A percentile compares a stretch with the other conserved stretches of the same genome.
Evolutionary conservation across 805 yeast genomes (phyloP).

Genomic region (Candida nonsorbophila): DNA sequence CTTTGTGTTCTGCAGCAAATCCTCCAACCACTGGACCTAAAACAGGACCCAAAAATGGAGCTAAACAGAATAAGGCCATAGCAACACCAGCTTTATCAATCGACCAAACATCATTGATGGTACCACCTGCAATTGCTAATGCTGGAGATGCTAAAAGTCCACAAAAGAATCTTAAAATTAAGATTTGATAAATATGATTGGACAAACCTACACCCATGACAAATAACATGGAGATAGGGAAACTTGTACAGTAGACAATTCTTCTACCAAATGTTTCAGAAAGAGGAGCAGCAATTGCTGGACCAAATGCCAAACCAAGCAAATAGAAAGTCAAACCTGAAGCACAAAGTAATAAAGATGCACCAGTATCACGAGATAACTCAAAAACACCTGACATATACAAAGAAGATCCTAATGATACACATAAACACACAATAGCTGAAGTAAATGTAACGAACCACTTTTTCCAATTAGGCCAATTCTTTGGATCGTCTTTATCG

Average conservation of each 20-base stretch:
- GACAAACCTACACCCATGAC: conserved; percentile 71
- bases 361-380: conserved; percentile 41
- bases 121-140: conserved; percentile 80
- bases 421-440: conserved; percentile 61
- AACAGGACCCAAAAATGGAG: conserved; percentile 79
- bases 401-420: conserved; percentile 71
- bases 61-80: conserved; percentile 72
- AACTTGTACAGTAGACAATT: conserved; percentile 51
- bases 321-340: conserved; percentile 68
- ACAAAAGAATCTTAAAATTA: conserved; percentile 67
- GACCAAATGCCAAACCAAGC: conserved; percentile 68
- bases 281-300: conserved; percentile 66
- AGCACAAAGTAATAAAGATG: conserved; percentile 55
- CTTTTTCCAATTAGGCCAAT: conserved; percentile 61
- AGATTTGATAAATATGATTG: conserved; percentile 51
- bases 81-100: conserved; percentile 55
- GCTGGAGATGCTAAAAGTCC: conserved; percentile 81
- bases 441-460: conserved; percentile 64
- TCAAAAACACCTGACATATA: conserved; percentile 62
- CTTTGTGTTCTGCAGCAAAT: conserved; percentile 58
- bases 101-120: conserved; percentile 72
- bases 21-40: conserved; percentile 74
- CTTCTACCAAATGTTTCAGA: conserved; percentile 68
- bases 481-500: conserved; percentile 61
- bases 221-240: conserved; percentile 65